Base-by-base conservation (phyloP, 225 moss, liverwort and hornwort genomes). In the Ulota crispa region DNA sequence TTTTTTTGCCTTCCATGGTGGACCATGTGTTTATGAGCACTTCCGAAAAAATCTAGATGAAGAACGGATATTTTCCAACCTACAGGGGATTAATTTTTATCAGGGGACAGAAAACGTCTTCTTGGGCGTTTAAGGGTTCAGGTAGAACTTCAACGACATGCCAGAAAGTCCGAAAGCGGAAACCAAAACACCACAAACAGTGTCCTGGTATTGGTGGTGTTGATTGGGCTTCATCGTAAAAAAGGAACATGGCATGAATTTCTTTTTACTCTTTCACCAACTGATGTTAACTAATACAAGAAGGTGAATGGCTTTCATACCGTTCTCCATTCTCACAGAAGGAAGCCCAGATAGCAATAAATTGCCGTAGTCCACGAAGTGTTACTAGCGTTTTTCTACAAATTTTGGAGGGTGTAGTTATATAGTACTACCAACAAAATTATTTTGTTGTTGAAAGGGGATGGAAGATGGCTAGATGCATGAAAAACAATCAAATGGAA, bases 241-340 rank as follows among this genome's bases (percentile, higher is more conserved):
- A 77, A 53, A 24, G 34, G 52, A 65, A 26, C 42, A 53, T 64
- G 16, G 16, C 62, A 32, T 5, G 31, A 16, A 0, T 8, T 28
- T 28, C 4, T 3, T 1, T n/a, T 36, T 3, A 6, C 16, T 21
- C 1, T 16, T 43, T 6, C 7, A 36, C 1, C 34, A 9, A 16
- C 18, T 52, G 18, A 11, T 52, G 15, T 77, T 18, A 24, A 32
- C 10, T 53, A 11, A 66, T 10, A 65, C 64, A 66, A 47, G 50
- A 18, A 15, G 10, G 23, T 16, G 24, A 12, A 62, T 5, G 31
- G 23, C 3, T 12, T 63, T 63, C 63, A 63, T 45, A 31, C 4
- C 63, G 23, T 59, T 59, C 59, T 59, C 26, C 59, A 41, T 61
- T 76, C 47, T 47, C 76, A 8, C 76, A 31, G 45, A 76, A 76